Evolutionary conservation across 306 rosid species (phyloP), one percentile per base, ranked within the genome.

Genomic region (Gastrolobium bilobum): DNA sequence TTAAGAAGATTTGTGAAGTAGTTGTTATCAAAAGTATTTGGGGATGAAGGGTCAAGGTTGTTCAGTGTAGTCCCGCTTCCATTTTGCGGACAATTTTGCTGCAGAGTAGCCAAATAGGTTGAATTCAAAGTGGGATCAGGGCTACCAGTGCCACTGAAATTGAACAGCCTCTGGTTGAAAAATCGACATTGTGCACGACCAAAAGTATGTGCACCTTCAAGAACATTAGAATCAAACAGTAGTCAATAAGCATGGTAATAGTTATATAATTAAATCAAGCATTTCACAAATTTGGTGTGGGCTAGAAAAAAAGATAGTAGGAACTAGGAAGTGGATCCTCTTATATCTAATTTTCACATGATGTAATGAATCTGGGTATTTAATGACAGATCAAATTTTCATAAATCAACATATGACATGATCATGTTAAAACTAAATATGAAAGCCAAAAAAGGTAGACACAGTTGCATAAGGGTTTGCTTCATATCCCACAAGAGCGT

Each of bases 201-300:
- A 76, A 93, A 87, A 0, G 92, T 88, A 58, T 93, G 98, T 9
- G 97, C 97, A 52, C 97, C 93, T 93, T 75, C 62, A 80, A 47
- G 26, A 68, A 3, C 54, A 53, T 65, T 31, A 14, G 29, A 63
- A 33, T 39, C 48, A 56, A 10, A 0, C 54, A 70, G 0, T n/a
- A 9, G 7, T 38, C 71, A 50, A 13, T 5, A 26, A 70, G 3
- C 13, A 69, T 20, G 3, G 0, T 26, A 26, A 15, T 14, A 30
- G 26, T 29, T 5, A 30, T 15, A 6, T 13, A 8, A 66, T 39
- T 29, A 43, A 43, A 37, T 39, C 4, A 38, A 20, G 1, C n/a
- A 33, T 9, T 30, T 73, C 30, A 20, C 26, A 20, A 20, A 20
- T 20, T 20, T 20, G 26, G 26, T 20, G 26, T 20, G 26, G 0